A percentile compares a stretch with the other conserved stretches of the same genome.
Evolutionary conservation across 768 basidiomycete genomes (phyloP).

Genomic region (Suillus discolor): DNA sequence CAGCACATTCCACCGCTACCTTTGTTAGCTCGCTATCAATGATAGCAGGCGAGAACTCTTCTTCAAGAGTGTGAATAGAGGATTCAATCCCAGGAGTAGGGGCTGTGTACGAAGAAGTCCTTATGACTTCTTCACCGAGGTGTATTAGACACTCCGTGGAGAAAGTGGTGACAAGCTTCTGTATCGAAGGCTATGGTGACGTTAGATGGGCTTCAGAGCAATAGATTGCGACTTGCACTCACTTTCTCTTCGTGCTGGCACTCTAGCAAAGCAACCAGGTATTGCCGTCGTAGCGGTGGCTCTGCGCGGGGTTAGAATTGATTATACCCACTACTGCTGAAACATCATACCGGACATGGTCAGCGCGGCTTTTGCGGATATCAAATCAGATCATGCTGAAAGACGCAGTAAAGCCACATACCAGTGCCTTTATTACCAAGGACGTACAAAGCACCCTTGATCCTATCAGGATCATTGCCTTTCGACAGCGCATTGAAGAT

Average conservation of each 20-base stretch:
- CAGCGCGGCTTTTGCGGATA: slow-evolving; percentile 53
- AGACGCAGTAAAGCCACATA: slow-evolving; percentile 31
- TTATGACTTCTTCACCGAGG: slow-evolving; percentile 65
- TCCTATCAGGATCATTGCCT: slow-evolving; percentile 86
- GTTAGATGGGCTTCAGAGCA: not conserved
- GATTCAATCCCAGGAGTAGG: slow-evolving; percentile 48
- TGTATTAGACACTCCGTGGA: slow-evolving; percentile 62
- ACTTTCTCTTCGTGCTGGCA: slow-evolving; percentile 90
- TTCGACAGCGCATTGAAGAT: slow-evolving; percentile 64
- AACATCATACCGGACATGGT: slow-evolving; percentile 63
- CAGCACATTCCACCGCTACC: slow-evolving; percentile 45
- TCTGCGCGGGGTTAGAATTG: slow-evolving; percentile 42
- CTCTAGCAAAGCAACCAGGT: slow-evolving; percentile 64
- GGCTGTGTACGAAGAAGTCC: slow-evolving; percentile 62
- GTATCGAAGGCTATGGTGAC: slow-evolving; percentile 65
- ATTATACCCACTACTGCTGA: slow-evolving; percentile 8
- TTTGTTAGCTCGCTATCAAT: slow-evolving; percentile 46
- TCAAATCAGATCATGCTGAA: not conserved
- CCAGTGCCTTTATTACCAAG: slow-evolving; percentile 73
- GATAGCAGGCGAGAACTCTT: slow-evolving; percentile 49
- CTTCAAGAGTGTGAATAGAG: slow-evolving; percentile 49
- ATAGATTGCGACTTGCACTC: slow-evolving; percentile 6
- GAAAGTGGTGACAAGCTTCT: slow-evolving; percentile 62
- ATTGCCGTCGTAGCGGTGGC: slow-evolving; percentile 54
- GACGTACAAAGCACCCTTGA: slow-evolving; percentile 92